phyloP scores from a whole-genome alignment of 129 eudicot genomes.

The Chrysanthemum lavandulifolium region DNA sequence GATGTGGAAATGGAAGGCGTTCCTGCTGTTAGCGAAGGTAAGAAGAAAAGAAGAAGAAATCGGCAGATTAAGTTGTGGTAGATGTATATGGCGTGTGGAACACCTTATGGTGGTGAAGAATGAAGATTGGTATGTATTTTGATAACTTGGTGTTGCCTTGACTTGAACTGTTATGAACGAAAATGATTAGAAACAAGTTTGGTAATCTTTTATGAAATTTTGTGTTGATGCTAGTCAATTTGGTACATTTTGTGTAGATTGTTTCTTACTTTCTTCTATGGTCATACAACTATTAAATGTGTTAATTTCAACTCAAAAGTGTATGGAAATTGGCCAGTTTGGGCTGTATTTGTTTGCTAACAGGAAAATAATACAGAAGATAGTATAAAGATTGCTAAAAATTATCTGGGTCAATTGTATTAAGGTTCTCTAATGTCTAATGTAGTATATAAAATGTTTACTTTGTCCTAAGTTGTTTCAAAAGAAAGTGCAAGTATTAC shows the following conservation, averaged over 20 bases:
- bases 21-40: constrained; percentile 41
- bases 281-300: too few species aligned
- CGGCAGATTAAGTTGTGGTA: constrained; percentile 2
- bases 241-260: not conserved
- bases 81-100: not conserved
- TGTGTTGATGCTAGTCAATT: not conserved
- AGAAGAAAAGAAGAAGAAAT: constrained; percentile 57
- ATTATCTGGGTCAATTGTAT: too few species aligned
- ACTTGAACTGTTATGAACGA: not conserved
- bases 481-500: too few species aligned
- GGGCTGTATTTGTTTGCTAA: too few species aligned
- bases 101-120: not conserved
- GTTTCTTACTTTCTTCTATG: not conserved
- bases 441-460: too few species aligned
- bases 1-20: constrained; percentile 39
- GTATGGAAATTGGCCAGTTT: too few species aligned
- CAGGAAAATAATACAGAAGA: too few species aligned
- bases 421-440: too few species aligned
- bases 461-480: too few species aligned
- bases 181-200: not conserved
- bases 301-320: too few species aligned
- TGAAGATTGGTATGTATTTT: not conserved
- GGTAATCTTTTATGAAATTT: not conserved
- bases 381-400: too few species aligned
- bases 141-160: constrained; percentile 4